phyloP scores from a whole-genome alignment of 345 rosid species.

The Gossypium longicalyx region DNA sequence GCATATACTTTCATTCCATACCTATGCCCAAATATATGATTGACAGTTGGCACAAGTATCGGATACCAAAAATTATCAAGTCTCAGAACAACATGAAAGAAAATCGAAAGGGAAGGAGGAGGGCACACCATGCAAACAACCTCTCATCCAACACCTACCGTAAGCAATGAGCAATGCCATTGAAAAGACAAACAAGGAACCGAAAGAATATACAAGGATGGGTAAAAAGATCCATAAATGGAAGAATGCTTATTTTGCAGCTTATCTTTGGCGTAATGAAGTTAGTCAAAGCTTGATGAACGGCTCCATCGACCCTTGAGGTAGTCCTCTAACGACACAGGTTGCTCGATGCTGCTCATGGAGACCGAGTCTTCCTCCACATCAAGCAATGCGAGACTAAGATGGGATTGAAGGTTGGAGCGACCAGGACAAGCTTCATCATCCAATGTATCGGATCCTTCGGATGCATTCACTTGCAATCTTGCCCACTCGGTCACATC shows the following conservation, averaged over 20 bases:
- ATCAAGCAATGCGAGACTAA: slow-evolving; percentile 71
- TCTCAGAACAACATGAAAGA: background rate
- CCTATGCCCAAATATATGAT: background rate
- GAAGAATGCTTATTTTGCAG: background rate
- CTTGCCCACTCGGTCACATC: slow-evolving; percentile 53
- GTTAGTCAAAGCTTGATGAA: slow-evolving; percentile 82
- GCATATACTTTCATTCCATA: background rate
- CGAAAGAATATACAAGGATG: slow-evolving; percentile 12
- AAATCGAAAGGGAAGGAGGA: slow-evolving; percentile 49
- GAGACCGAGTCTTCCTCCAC: slow-evolving; percentile 70
- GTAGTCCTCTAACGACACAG: slow-evolving; percentile 74
- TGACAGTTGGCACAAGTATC: background rate
- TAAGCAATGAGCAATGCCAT: slow-evolving; percentile 9
- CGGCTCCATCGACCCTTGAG: slow-evolving; percentile 89
- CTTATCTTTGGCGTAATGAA: background rate
- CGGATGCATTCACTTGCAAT: slow-evolving; percentile 42
- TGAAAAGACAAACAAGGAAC: background rate
- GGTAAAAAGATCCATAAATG: background rate
- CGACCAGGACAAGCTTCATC: slow-evolving; percentile 42
- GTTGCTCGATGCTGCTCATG: slow-evolving; percentile 60
- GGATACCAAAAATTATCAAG: background rate
- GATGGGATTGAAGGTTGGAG: slow-evolving; percentile 73
- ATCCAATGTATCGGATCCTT: slow-evolving; percentile 41
- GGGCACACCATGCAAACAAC: slow-evolving; percentile 60
- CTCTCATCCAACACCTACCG: slow-evolving; percentile 63